Evolutionary conservation across 2,329 filamentous ascomycete genomes (phyloP), one percentile per base, ranked within the genome.

Genomic region (Aspergillus phoenicis): DNA sequence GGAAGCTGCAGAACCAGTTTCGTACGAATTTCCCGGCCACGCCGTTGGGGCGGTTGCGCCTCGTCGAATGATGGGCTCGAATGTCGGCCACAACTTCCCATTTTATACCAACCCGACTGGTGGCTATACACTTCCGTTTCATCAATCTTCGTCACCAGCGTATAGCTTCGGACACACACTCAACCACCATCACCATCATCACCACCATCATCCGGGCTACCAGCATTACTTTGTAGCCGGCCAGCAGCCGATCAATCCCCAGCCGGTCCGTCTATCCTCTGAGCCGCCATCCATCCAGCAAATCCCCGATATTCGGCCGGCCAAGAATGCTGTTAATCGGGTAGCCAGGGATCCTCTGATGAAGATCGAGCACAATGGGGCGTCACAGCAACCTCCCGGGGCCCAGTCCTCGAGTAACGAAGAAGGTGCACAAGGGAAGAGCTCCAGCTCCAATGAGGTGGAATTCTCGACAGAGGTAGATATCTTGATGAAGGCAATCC

Each of bases 401-500:
- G 28, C 39, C 28, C 60, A 58, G n/a, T 52, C 30, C 20, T 52
- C 66, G 1, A 53, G 47, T 5, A 62, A 56, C 13, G 52, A 59
- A 30, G 56, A 20, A 33, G 8, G 49, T n/a, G 26, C 67, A 49
- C 64, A 61, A 17, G 56, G 45, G 65, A 85, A 82, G 73, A 78
- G 78, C 65, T 77, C 80, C 8, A 77, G 82, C 30, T 74, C 80
- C 61, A 77, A 64, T 2, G 80, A 85, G n/a, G 78, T 86, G 41
- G 83, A 85, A 62, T 94, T 93, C 73, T 84, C 86, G n/a, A 97
- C 93, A 0, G 87, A 91, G 61, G 88, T 97, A 39, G 93, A 97
- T 73, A 88, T 87, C 45, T 79, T 98, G 45, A 96, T 97, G 92
- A 92, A 89, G 76, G 87, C 89, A 0, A 94, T 97, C 49, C 93